Evolutionary conservation across 805 yeast genomes (phyloP), one percentile per base, ranked within the genome.

Genomic region (Yarrowia sp.): DNA sequence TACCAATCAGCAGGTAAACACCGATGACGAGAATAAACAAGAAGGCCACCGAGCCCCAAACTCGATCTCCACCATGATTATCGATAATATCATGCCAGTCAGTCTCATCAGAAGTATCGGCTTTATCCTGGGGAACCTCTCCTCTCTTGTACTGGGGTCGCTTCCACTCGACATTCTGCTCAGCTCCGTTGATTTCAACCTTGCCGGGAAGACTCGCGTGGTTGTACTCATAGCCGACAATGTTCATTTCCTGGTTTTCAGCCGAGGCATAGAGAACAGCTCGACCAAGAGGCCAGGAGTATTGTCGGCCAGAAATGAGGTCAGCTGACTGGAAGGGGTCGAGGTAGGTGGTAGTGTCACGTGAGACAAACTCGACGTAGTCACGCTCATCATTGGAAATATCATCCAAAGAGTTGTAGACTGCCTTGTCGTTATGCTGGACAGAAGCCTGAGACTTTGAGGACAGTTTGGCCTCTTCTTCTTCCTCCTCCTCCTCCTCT

Each of bases 271-370:
- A 90, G 14, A 93, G 74, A 5, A 95, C 73, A 31, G 92, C 92
- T 71, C 89, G 87, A 6, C 99, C 99, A 38, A 95, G 74, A 0
- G 98, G 92, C 99, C 99, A 95, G 0, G 97, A 89, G 22, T 95
- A 78, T 69, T 95, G 98, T 3, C 86, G 84, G 1, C 96, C 98
- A 66, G 89, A 83, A 38, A 95, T 85, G 22, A 86, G 81, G 65
- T 87, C 86, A 0, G 95, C 92, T 66, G 96, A 88, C 75, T 88
- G 92, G 75, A 95, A 92, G 0, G 92, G 87, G 13, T 58, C 64
- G 4, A 58, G 51, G 32, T 35, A 58, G 2, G 51, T 57, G 62
- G 33, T 58, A 4, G 64, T 39, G 38, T 53, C 60, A 18, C 45
- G 6, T n/a, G 33, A 18, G 8, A 57, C 18, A 3, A 42, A 22